Percentiles rank a stretch among this genome's conserved stretches.
Conservation (phyloP, 495 filamentous ascomycete species). For the Penicillium argentinense region DNA sequence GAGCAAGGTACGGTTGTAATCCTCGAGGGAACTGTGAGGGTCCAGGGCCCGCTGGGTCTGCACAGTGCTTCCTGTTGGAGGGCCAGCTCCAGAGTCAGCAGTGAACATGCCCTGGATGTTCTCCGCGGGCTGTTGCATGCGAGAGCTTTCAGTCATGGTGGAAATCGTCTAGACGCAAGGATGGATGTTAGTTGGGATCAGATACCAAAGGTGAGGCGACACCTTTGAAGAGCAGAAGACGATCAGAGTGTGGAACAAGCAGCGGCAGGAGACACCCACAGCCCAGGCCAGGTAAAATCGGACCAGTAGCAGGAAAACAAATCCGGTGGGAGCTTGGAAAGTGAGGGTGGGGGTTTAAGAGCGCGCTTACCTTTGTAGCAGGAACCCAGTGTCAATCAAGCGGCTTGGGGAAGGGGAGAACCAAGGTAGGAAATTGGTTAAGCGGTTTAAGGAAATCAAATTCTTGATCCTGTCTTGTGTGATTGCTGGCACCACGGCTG, state of each 20-base stretch:
- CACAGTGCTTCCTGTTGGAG: slow-evolving; percentile 18
- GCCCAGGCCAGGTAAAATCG: no score
- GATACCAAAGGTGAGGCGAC: no score
- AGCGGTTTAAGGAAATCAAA: neutral
- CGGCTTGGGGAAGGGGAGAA: neutral
- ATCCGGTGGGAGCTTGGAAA: no score
- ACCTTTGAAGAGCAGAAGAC: no score
- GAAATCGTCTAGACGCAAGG: slow-evolving; percentile 9
- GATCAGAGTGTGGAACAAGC: no score
- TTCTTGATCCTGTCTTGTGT: slow-evolving; percentile 1
- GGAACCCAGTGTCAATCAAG: slow-evolving; percentile 3
- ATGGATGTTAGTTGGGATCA: neutral
- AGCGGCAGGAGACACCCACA: no score
- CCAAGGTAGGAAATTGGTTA: slow-evolving; percentile 9
- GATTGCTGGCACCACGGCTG: slow-evolving; percentile 1
- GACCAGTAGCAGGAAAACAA: no score
- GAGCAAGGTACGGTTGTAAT: slow-evolving; percentile 49
- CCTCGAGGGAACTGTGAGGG: slow-evolving; percentile 37
- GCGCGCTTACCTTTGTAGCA: slow-evolving; percentile 9
- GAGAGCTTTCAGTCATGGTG: slow-evolving; percentile 26
- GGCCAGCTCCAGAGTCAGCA: slow-evolving; percentile 18
- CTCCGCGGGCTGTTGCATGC: slow-evolving; percentile 21
- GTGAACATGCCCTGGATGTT: slow-evolving; percentile 22
- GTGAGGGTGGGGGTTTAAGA: no score
- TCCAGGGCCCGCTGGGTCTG: slow-evolving; percentile 23